Base-by-base conservation (phyloP, 495 filamentous ascomycete genomes). In the Hyaloscypha bicolor region DNA sequence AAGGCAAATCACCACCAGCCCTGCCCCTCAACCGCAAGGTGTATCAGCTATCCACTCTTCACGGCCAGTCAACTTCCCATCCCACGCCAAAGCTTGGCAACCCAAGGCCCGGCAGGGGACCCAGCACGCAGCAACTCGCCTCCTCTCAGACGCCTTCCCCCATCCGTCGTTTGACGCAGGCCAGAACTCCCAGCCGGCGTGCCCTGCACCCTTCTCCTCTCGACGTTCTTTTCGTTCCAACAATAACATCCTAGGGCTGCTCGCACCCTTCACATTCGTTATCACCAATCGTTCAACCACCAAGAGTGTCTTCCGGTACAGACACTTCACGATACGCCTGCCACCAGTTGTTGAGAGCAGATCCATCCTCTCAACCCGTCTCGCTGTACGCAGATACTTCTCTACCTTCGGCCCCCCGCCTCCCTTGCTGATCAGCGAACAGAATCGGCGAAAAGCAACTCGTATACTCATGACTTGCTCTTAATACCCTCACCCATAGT, bases 261-360 rank as follows among this genome's bases (percentile, higher is more conserved):
- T 67, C 62, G 19, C 52, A 35, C 33, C 62, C 65, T 68, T 60
- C 30, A 68, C 65, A 66, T 39, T 72, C 70, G 66, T 69, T 69
- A 48, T 65, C 63, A 33, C 57, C 42, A 14, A 19, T 48, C 42
- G 42, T 48, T 48, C 42, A 48, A 48, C 42, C 42, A 48, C 16
- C 42, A 2, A 48, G 6, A 48, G 42, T 48, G 42, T 48, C 42
- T 48, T 19, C 42, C 33, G 62, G 65, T 62, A 52, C 35, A 71
- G 70, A 63, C 35, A 56, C 60, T 48, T 22, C n/a, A 55, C 30
- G 16, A 65, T 31, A 21, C n/a, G 53, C 60, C 37, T 8, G 16
- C 9, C 6, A 25, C 29, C 37, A 19, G 11, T 45, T 61, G 57
- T 61, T 25, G 65, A 62, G 48, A 67, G 60, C 45, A 35, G 22